phyloP scores from a whole-genome alignment of 208 protist species.

The Sergeia podlipaevii region DNA sequence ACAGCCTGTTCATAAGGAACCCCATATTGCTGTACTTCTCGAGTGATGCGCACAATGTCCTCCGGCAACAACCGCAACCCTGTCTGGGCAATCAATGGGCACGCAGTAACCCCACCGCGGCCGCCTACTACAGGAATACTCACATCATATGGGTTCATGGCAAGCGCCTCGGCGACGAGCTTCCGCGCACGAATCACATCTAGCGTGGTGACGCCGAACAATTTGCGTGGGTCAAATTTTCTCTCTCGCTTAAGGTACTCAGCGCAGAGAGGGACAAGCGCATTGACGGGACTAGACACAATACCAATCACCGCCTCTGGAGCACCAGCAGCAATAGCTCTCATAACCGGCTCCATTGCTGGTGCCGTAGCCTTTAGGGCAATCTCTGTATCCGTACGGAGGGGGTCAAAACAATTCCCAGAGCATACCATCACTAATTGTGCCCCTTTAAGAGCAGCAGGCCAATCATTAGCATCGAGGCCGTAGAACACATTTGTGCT shows the following conservation, averaged over 20 bases:
- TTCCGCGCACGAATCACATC: conserved; percentile 83
- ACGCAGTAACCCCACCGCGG: conserved; percentile 89
- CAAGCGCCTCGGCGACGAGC: conserved; percentile 50
- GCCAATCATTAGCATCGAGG: conserved; percentile 41
- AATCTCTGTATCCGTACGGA: conserved; percentile 85
- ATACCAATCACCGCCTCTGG: conserved; percentile 80
- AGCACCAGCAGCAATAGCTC: conserved; percentile 58
- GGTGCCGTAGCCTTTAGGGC: conserved; percentile 81
- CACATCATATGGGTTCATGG: conserved; percentile 75
- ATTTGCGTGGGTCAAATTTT: conserved; percentile 73
- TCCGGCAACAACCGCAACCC: conserved; percentile 45
- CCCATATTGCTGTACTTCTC: conserved; percentile 60
- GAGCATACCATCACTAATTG: conserved; percentile 89
- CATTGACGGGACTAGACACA: conserved; percentile 93
- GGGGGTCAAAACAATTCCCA: conserved; percentile 86
- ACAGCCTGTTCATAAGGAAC: conserved; percentile 15
- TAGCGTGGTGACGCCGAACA: conserved; percentile 93
- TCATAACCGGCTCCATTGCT: conserved; percentile 67
- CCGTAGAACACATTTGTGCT: conserved; percentile 28
- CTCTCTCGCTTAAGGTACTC: conserved; percentile 76
- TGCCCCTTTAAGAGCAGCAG: conserved; percentile 53
- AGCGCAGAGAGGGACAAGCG: conserved; percentile 89
- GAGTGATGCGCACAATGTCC: conserved; percentile 45
- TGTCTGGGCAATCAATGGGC: conserved; percentile 88
- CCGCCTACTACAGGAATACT: conserved; percentile 93